Conservation (phyloP, 1,284 basidiomycete species). For the Clitocybe nebularis region DNA sequence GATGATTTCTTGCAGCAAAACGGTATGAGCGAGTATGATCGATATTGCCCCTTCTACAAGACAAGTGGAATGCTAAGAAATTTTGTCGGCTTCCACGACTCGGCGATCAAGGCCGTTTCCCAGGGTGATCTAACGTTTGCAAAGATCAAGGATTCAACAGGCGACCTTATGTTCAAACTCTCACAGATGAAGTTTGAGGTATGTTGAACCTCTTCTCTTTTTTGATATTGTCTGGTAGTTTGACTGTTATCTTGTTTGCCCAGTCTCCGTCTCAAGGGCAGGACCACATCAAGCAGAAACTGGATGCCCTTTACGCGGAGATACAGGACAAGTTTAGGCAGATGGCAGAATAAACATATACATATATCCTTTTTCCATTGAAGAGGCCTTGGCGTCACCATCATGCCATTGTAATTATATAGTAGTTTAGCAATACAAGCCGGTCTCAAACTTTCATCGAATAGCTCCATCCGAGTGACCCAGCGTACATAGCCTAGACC, state of each 20-base stretch:
- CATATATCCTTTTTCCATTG: conserved; percentile 6
- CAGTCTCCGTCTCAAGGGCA: conserved; percentile 85
- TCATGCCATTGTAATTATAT: no score
- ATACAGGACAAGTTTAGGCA: conserved; percentile 90
- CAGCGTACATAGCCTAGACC: no score
- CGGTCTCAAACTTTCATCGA: no score
- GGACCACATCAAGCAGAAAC: conserved; percentile 74
- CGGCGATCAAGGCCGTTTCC: conserved; percentile 81
- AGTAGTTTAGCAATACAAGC: no score
- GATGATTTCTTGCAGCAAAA: conserved; percentile 99
- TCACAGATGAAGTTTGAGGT: conserved; percentile 99
- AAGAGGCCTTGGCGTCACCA: no score
- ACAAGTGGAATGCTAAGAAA: conserved; percentile 94
- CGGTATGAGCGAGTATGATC: conserved; percentile 97
- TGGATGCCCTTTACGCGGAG: conserved; percentile 76
- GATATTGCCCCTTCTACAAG: conserved; percentile 99
- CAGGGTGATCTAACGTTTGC: conserved; percentile 89
- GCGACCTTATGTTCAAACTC: conserved; percentile 91
- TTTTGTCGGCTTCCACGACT: conserved; percentile 93
- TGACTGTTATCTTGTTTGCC: conserved; percentile 8
- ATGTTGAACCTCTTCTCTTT: conserved; percentile 23
- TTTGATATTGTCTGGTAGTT: no score
- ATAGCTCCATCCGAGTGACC: no score
- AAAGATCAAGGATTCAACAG: conserved; percentile 85
- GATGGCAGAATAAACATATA: conserved; percentile 62